Percentiles rank a stretch among this genome's conserved stretches.
Conservation (phyloP, 1,139 yeast species). For the Kodamaea sp. region DNA sequence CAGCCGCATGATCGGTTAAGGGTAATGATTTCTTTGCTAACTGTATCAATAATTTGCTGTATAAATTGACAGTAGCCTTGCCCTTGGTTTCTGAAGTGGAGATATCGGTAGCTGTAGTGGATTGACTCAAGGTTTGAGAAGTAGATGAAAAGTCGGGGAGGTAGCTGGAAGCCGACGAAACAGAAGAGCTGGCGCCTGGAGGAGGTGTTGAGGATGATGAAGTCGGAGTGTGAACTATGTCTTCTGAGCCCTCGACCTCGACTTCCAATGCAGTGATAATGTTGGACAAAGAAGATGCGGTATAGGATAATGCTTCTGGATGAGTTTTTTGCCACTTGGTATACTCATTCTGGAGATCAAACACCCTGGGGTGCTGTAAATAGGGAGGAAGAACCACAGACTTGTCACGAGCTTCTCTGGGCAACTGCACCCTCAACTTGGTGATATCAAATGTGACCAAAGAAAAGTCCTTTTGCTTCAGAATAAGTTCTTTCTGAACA, state of each 20-base stretch:
- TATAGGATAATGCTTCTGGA: conserved; percentile 60
- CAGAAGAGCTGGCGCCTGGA: conserved; percentile 14
- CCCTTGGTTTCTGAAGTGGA: conserved; percentile 13
- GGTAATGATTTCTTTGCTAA: conserved; percentile 59
- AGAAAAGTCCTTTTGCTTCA: conserved; percentile 54
- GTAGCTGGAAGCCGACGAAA: neutral
- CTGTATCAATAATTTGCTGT: conserved; percentile 48
- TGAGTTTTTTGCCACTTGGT: conserved; percentile 65
- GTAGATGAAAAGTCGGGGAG: neutral
- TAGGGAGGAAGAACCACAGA: conserved; percentile 71
- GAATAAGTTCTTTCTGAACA: conserved; percentile 45
- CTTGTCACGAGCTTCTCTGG: conserved; percentile 81
- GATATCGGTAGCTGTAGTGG: neutral
- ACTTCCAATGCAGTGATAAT: conserved; percentile 64
- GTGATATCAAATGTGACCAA: conserved; percentile 68
- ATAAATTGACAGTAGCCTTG: conserved; percentile 19
- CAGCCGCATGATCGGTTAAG: conserved; percentile 50
- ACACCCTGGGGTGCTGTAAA: conserved; percentile 72
- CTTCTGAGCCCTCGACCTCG: conserved; percentile 28
- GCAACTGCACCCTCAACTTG: conserved; percentile 74
- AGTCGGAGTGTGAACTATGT: conserved; percentile 5
- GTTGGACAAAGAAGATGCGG: conserved; percentile 50
- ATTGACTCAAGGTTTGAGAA: too few relatives aligned
- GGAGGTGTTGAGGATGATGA: conserved; percentile 14
- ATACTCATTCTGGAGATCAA: conserved; percentile 76